phyloP scores from a whole-genome alignment of 2,329 filamentous ascomycete genomes.

The Calonectria henricotiae region DNA sequence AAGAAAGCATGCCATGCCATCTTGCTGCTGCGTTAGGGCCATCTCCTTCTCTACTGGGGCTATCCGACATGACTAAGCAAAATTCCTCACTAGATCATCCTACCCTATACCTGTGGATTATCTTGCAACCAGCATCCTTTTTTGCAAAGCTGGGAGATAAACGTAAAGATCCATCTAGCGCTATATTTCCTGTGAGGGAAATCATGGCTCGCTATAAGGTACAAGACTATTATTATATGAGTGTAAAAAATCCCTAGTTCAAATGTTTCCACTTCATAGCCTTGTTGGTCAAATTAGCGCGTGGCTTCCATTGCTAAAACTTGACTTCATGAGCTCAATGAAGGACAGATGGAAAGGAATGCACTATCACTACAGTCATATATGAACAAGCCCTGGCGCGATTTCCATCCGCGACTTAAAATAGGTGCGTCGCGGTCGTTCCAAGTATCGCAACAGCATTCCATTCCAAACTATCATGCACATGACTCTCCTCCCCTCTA shows the following conservation, averaged over 20 bases:
- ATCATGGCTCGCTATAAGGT: too few species aligned
- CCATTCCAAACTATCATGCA: too few species aligned
- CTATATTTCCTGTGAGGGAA: too few species aligned
- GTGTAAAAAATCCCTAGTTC: too few species aligned
- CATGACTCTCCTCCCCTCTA: background rate
- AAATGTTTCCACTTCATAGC: too few species aligned
- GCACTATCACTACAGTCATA: too few species aligned
- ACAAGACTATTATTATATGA: too few species aligned
- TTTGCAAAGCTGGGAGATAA: background rate
- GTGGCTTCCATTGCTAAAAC: too few species aligned
- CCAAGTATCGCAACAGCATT: background rate
- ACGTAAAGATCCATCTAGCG: background rate
- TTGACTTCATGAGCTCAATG: too few species aligned
- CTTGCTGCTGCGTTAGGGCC: background rate
- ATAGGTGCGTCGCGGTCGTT: too few species aligned
- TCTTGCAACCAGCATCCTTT: background rate
- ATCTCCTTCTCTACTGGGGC: background rate
- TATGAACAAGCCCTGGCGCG: background rate
- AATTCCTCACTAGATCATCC: background rate
- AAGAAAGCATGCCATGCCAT: background rate
- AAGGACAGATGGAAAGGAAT: too few species aligned
- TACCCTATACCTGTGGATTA: background rate
- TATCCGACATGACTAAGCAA: constrained; percentile 7
- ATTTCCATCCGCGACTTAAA: background rate
- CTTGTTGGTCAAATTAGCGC: too few species aligned